Conservation (phyloP, 2,329 filamentous ascomycete genomes). For the Fusarium protoensiforme region DNA sequence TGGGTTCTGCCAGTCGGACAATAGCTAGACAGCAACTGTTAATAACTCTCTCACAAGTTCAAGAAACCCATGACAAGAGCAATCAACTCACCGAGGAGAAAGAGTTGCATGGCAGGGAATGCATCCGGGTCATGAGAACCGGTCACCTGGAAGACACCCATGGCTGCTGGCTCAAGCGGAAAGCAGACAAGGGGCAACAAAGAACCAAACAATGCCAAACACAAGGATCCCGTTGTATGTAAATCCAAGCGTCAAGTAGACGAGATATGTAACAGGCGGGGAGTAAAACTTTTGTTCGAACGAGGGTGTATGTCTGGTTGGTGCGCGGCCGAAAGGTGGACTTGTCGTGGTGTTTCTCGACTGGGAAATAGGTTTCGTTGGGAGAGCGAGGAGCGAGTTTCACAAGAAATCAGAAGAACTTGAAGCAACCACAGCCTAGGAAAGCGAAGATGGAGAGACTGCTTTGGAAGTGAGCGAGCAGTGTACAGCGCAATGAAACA, state of each 20-base stretch:
- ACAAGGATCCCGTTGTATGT: conserved; percentile 3
- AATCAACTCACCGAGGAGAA: conserved; percentile 77
- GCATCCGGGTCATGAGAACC: conserved; percentile 72
- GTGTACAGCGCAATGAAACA: conserved; percentile 9
- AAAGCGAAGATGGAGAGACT: conserved; percentile 7
- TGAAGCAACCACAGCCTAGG: conserved; percentile 20
- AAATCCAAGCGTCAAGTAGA: not conserved
- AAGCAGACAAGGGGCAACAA: conserved; percentile 1
- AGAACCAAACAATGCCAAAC: not conserved
- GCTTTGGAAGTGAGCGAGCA: conserved; percentile 11
- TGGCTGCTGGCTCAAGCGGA: conserved; percentile 50
- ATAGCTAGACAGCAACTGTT: conserved; percentile 69
- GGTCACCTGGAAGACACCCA: conserved; percentile 64
- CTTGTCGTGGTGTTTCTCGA: conserved; percentile 7
- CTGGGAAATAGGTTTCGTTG: conserved; percentile 1
- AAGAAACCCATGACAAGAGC: conserved; percentile 62
- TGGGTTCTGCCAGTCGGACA: conserved; percentile 91
- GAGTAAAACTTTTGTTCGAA: not conserved
- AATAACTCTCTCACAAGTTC: conserved; percentile 73
- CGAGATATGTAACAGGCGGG: not conserved
- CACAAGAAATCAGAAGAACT: conserved; percentile 19
- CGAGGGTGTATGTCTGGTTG: conserved; percentile 3
- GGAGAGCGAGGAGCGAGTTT: conserved; percentile 7
- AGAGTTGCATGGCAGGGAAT: conserved; percentile 86
- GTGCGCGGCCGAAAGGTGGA: conserved; percentile 1